phyloP scores from a whole-genome alignment of 805 yeast species.

The Maudiozyma turicensis region DNA sequence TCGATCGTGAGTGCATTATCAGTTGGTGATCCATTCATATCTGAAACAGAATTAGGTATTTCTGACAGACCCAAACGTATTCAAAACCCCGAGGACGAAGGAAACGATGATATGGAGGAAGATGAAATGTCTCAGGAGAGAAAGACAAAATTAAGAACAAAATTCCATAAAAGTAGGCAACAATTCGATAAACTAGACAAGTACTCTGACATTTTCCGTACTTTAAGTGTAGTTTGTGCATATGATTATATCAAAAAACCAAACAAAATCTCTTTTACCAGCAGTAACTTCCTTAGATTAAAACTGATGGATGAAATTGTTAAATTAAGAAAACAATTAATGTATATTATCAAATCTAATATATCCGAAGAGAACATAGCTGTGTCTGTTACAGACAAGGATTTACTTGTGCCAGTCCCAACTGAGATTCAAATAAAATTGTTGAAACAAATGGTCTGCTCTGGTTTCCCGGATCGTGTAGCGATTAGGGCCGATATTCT shows the following conservation, averaged over 20 bases:
- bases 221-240: conserved; percentile 80
- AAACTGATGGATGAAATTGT: conserved; percentile 79
- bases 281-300: conserved; percentile 57
- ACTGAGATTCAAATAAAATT: conserved; percentile 59
- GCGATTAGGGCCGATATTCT: conserved; percentile 73
- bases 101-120: conserved; percentile 15
- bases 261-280: conserved; percentile 40
- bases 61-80: conserved; percentile 9
- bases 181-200: conserved; percentile 61
- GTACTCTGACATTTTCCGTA: conserved; percentile 62
- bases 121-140: conserved; percentile 30
- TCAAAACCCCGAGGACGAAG: conserved; percentile 7
- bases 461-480: conserved; percentile 88
- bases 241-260: conserved; percentile 57
- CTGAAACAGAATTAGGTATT: conserved; percentile 65
- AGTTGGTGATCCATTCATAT: conserved; percentile 84
- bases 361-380: conserved; percentile 55
- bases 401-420: conserved; percentile 57
- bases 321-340: conserved; percentile 72
- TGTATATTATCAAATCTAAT: conserved; percentile 61
- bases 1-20: conserved; percentile 87
- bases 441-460: conserved; percentile 81
- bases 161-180: conserved; percentile 49
- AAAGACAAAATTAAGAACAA: conserved; percentile 31
- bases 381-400: conserved; percentile 32